A percentile compares a stretch with the other conserved stretches of the same genome.
Conservation (phyloP, 805 yeast genomes). For the Wickerhamiella nectarea region DNA sequence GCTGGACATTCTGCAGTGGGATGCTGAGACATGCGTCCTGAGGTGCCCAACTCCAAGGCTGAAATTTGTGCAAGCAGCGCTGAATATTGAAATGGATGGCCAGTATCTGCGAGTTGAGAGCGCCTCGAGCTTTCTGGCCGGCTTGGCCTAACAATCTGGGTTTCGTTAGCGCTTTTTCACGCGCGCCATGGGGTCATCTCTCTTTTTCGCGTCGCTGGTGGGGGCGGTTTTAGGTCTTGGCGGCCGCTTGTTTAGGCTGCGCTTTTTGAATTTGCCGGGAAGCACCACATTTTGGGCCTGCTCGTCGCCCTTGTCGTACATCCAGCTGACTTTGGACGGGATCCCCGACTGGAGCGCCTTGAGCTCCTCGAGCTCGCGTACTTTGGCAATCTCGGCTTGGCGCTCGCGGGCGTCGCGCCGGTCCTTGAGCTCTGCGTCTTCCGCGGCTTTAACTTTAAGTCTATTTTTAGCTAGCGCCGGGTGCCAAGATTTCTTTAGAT, state of each 20-base stretch:
- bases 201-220: not conserved
- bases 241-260: no score
- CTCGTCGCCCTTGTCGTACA: constrained; percentile 41
- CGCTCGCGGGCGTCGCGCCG: constrained; percentile 48
- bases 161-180: not conserved
- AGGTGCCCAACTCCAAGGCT: constrained; percentile 14
- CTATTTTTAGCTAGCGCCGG: constrained; percentile 78
- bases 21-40: constrained; percentile 12
- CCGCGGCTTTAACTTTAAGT: constrained; percentile 70
- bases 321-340: constrained; percentile 59
- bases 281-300: no score
- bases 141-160: no score
- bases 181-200: constrained; percentile 2
- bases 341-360: constrained; percentile 33
- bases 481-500: constrained; percentile 91
- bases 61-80: constrained; percentile 8
- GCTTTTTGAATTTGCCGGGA: constrained; percentile 39
- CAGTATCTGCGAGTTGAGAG: constrained; percentile 1
- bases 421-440: constrained; percentile 65
- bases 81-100: constrained; percentile 10
- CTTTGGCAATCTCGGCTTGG: constrained; percentile 48
- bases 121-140: constrained; percentile 2
- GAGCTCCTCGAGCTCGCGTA: constrained; percentile 46
- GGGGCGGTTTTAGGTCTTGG: not conserved
- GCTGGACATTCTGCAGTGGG: constrained; percentile 19